phyloP scores from a whole-genome alignment of 2,329 filamentous ascomycete genomes.

The Bimuria novae-zelandiae region DNA sequence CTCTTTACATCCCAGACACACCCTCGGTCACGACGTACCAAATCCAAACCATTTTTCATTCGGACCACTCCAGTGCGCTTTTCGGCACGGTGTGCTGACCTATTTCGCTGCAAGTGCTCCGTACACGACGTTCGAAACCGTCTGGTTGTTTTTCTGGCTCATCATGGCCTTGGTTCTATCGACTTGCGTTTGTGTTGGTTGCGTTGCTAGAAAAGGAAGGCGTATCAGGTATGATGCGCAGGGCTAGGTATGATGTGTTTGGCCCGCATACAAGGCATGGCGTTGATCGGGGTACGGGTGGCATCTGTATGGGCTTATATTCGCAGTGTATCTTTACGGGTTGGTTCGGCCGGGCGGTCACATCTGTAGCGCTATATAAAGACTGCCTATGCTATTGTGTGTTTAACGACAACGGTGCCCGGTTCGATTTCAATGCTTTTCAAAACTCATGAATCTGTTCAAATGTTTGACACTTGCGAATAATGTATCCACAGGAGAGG shows the following conservation, averaged over 20 bases:
- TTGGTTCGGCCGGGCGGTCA: neutral
- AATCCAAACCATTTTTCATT: conserved; percentile 1
- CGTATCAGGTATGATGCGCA: conserved; percentile 10
- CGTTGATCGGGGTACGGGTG: neutral
- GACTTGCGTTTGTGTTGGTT: conserved; percentile 20
- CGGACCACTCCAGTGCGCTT: conserved; percentile 1
- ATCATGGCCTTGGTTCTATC: conserved; percentile 27
- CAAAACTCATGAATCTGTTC: no score
- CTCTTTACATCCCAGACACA: conserved; percentile 12
- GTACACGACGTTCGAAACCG: conserved; percentile 23
- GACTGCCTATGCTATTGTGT: neutral
- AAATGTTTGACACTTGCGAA: no score
- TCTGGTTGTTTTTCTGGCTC: conserved; percentile 27
- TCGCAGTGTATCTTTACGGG: conserved; percentile 1
- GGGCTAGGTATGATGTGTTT: neutral
- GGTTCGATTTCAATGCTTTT: no score
- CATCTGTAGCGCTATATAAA: neutral
- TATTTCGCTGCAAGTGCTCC: conserved; percentile 34
- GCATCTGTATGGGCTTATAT: neutral
- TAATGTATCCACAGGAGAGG: no score
- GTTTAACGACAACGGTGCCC: no score
- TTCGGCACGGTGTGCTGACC: conserved; percentile 31
- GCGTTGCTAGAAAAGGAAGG: conserved; percentile 15
- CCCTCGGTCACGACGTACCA: conserved; percentile 2
- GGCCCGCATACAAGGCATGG: neutral